Evolutionary conservation across 176 grass and related monocot species (phyloP), one percentile per base, ranked within the genome.

Genomic region (Oryza officinalis): DNA sequence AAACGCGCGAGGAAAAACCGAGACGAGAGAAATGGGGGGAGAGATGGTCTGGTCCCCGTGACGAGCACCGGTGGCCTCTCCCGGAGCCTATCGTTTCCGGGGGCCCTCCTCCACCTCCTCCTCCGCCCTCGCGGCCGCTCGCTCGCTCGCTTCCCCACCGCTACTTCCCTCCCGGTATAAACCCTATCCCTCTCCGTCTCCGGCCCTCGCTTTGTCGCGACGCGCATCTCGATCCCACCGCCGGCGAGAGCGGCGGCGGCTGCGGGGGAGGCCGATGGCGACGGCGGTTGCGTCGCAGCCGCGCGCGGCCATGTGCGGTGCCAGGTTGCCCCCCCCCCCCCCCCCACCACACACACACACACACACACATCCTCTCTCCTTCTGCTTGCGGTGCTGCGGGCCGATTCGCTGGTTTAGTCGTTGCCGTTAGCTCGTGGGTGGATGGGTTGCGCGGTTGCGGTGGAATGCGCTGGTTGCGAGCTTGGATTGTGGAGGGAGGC

Each of bases 221-320:
- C 54, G 57, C 78, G 2, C 38, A 37, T 23, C 23, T 41, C 75
- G 69, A 30, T 64, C 73, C 50, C 63, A 2, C 27, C 63, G 75
- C 75, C 75, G 69, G 69, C 75, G 84, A 63, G 27, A 30, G 41
- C 7, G 18, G 79, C 11, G 15, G 30, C 25, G 1, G 69, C 27
- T 0, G 40, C 26, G 4, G 27, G 43, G 13, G 45, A 15, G 31
- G 44, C 64, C 18, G 60, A 90, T 90, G 89, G 80, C 84, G 28
- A 80, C 69, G 68, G 49, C 89, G 69, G 75, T 90, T 40, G 89
- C 80, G 70, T 87, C 89, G 75, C 89, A 90, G 84, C 84, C 80
- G 80, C 40, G 75, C 30, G 83, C 83, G 25, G 33, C 74, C 31
- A 45, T 68, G 64, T 87, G 89, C 80, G 10, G 63, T 14, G 75